Evolutionary conservation across 2,329 filamentous ascomycete genomes (phyloP).

Genomic region (Chalaropsis ovoidea): DNA sequence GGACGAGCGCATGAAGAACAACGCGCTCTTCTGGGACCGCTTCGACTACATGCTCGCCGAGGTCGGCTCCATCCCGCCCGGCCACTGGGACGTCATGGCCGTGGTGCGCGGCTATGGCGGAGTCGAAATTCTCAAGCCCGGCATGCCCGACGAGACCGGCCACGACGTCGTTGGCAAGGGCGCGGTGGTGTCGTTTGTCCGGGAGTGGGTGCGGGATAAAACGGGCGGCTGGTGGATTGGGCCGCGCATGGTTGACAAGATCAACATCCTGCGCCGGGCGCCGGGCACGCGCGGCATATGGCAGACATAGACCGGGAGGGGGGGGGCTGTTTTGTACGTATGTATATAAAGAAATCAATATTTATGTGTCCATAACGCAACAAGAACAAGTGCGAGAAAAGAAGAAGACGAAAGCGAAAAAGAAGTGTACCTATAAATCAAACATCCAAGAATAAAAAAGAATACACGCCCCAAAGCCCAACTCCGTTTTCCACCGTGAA

Average conservation of each 20-base stretch:
- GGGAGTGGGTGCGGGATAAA: conserved; percentile 35
- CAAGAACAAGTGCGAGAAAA: not conserved
- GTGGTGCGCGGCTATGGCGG: conserved; percentile 50
- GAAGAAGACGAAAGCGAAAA: not conserved
- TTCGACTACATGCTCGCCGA: conserved; percentile 56
- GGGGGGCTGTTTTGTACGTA: not conserved
- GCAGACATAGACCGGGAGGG: not conserved
- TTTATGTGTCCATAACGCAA: not conserved
- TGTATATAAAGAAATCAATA: not conserved
- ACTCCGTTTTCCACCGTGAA: conserved; percentile 10
- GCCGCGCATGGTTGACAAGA: conserved; percentile 48
- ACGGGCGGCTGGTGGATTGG: conserved; percentile 58
- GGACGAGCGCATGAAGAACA: conserved; percentile 36
- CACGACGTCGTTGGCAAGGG: conserved; percentile 39
- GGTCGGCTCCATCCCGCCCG: conserved; percentile 40
- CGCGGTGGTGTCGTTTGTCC: conserved; percentile 34
- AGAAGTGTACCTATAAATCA: not conserved
- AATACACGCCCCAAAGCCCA: not conserved
- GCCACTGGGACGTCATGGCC: conserved; percentile 47
- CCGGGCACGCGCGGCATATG: conserved; percentile 20
- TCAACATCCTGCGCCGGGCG: conserved; percentile 29
- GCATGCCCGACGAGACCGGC: conserved; percentile 29
- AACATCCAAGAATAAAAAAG: not conserved
- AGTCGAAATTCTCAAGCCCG: conserved; percentile 47
- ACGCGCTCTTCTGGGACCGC: conserved; percentile 48